Evolutionary conservation across 2,329 filamentous ascomycete genomes (phyloP), one percentile per base, ranked within the genome.

Genomic region (Raffaelea albimanens): DNA sequence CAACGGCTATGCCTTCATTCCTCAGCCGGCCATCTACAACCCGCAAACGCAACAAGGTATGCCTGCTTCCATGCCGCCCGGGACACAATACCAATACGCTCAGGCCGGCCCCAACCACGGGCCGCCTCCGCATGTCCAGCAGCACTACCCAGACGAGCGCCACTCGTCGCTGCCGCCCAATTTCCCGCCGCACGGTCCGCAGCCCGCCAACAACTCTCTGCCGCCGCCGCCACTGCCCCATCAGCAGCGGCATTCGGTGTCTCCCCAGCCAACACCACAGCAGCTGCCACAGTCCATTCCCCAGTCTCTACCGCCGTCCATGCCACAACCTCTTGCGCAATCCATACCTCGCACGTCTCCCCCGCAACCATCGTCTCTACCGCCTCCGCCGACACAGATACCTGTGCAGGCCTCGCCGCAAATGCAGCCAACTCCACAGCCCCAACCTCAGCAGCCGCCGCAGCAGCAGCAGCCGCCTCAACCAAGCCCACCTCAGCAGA

Each of bases 11-110:
- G 78, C 85, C 3, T 96, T 89, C 61, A 87, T 94, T 72, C 82
- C 86, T 3, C 89, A 93, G 53, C 86, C 86, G 36, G 80, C 85
- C 31, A 87, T 95, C 56, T 95, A 95, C 66, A 87, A 88, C 58
- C 80, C 80, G 10, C 84, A 73, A 50, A 67, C 66, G 11, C 47
- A 71, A 57, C 68, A 63, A 41, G 60, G 60, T 33, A 60, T 19
- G 58, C 50, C 61, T 64, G 51, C 43, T 20, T 7, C 38, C 18
- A 9, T 60, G 50, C 57, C 64, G 23, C 70, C 72, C 46, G 64
- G 63, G n/a, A 59, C 63, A 13, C 67, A 64, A 44, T 69, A 63
- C 43, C 54, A 63, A 3, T 69, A 67, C 43, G 60, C 58, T 23
- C 64, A 54, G 47, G 64, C 56, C 3, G 48, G 55, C 3, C 48